These are phyloP conservation scores for Saccharomycopsis crataegensis DNA, from an alignment of 1,139 yeast genomes.

Conservation along the genomic window DNA sequence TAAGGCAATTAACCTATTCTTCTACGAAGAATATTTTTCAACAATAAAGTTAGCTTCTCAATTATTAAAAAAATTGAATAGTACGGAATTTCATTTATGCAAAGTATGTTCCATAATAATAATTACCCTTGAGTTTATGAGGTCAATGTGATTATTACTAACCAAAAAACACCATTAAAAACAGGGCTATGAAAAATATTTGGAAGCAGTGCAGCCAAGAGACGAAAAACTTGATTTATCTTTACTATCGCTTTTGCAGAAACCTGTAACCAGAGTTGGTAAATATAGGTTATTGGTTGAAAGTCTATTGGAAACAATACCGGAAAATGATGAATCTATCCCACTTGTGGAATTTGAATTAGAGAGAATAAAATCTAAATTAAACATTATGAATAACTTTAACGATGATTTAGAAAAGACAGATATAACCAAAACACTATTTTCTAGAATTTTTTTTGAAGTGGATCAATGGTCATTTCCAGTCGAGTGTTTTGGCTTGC, in stretches of 20 bases:
- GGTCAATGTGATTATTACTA: conserved; percentile 9
- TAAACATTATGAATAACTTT: conserved; percentile 6
- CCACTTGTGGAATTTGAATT: background rate
- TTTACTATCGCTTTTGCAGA: conserved; percentile 27
- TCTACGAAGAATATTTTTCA: conserved; percentile 34
- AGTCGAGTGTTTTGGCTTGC: conserved; percentile 36
- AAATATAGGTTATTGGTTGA: conserved; percentile 40
- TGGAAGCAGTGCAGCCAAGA: conserved; percentile 34
- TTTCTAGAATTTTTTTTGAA: background rate
- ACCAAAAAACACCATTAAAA: background rate
- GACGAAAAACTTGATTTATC: conserved; percentile 32
- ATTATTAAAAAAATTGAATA: conserved; percentile 23
- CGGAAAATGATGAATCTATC: background rate
- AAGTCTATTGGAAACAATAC: conserved; percentile 26
- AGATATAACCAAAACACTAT: background rate
- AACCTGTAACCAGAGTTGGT: conserved; percentile 39
- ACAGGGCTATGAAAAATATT: conserved; percentile 31
- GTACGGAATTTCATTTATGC: conserved; percentile 4
- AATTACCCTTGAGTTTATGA: conserved; percentile 21
- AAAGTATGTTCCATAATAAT: conserved; percentile 14
- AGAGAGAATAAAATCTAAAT: conserved; percentile 1
- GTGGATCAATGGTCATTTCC: conserved; percentile 19
- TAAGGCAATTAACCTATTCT: conserved; percentile 25
- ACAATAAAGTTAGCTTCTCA: conserved; percentile 30
- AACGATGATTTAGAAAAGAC: background rate